Evolutionary conservation across 345 rosid genomes (phyloP).

Genomic region (Eucalyptus cloeziana): DNA sequence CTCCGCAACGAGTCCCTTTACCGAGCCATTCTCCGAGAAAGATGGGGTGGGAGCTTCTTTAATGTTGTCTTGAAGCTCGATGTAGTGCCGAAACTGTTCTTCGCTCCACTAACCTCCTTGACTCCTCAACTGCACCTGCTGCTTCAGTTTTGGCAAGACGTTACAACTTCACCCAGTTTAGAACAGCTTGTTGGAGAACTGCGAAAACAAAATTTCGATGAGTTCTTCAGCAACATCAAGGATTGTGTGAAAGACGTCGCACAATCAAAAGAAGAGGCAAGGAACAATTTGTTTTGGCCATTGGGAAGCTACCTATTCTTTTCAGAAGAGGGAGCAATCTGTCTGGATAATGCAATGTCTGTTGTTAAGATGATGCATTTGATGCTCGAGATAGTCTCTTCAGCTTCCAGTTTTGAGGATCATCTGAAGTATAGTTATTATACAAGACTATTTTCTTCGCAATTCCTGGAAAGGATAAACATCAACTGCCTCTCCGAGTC

Average conservation of each 20-base stretch:
- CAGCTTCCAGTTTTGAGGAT: slow-evolving; percentile 14
- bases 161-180: background rate
- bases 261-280: background rate
- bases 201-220: background rate
- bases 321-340: slow-evolving; percentile 65
- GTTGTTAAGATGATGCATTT: slow-evolving; percentile 42
- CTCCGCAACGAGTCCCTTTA: slow-evolving; percentile 59
- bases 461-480: slow-evolving; percentile 24
- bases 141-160: background rate
- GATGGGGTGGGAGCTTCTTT: slow-evolving; percentile 64
- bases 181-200: slow-evolving; percentile 3
- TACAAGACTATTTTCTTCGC: slow-evolving; percentile 14
- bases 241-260: background rate
- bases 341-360: slow-evolving; percentile 47
- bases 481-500: slow-evolving; percentile 20
- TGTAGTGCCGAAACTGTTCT: slow-evolving; percentile 38
- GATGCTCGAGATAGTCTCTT: slow-evolving; percentile 14
- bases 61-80: slow-evolving; percentile 54
- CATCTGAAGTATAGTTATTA: slow-evolving; percentile 40
- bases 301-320: slow-evolving; percentile 65
- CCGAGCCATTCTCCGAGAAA: slow-evolving; percentile 34
- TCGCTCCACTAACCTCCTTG: slow-evolving; percentile 15
- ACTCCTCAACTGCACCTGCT: slow-evolving; percentile 6
- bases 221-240: slow-evolving; percentile 7
- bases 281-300: slow-evolving; percentile 33